phyloP scores from a whole-genome alignment of 257 asterid genomes.

The Solanum dulcamara region DNA sequence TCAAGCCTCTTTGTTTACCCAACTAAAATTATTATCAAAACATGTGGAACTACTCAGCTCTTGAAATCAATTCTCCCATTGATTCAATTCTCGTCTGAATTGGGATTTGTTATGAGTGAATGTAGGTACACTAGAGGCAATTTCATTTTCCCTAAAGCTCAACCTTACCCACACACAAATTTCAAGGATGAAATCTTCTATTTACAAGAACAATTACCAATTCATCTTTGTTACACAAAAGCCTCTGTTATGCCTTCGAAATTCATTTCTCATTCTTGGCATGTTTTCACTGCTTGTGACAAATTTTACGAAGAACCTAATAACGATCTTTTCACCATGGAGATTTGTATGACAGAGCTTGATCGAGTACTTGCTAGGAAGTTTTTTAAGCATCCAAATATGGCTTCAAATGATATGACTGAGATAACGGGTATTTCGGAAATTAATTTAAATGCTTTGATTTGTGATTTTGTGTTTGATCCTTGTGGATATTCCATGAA shows the following conservation, averaged over 20 bases:
- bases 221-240: constrained; percentile 31
- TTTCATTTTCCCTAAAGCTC: constrained; percentile 84
- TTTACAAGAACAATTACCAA: constrained; percentile 47
- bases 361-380: constrained; percentile 55
- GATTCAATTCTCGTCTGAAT: constrained; percentile 25
- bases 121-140: constrained; percentile 91
- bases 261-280: constrained; percentile 67
- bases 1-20: constrained; percentile 89
- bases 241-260: constrained; percentile 56
- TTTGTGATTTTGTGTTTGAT: constrained; percentile 86
- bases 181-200: constrained; percentile 64
- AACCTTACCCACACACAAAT: constrained; percentile 70
- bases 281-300: constrained; percentile 60
- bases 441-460: constrained; percentile 39
- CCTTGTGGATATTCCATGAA: constrained; percentile 98
- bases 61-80: constrained; percentile 64
- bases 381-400: constrained; percentile 47
- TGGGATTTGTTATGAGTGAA: constrained; percentile 54
- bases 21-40: constrained; percentile 74
- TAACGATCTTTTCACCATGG: constrained; percentile 39
- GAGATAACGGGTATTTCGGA: constrained; percentile 44
- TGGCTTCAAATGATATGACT: constrained; percentile 81
- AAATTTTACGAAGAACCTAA: constrained; percentile 2
- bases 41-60: constrained; percentile 90
- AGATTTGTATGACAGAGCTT: constrained; percentile 86